phyloP scores from a whole-genome alignment of 164 flowering plant species.

The Amborella trichopoda region DNA sequence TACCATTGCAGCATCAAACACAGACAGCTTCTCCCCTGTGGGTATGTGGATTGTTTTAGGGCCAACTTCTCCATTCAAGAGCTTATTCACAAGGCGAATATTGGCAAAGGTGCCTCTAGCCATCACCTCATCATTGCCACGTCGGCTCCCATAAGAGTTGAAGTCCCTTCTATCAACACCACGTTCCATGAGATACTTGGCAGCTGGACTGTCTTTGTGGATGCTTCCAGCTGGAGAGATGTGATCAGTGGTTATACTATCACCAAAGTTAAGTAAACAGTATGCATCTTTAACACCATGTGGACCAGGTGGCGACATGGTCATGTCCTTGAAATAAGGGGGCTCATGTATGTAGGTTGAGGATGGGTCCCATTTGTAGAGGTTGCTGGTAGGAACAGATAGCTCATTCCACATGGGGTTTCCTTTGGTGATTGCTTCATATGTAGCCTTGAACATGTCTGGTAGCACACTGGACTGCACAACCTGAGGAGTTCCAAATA shows the following conservation, averaged over 20 bases:
- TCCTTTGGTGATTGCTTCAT: conserved; percentile 34
- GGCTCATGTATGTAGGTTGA: conserved; percentile 45
- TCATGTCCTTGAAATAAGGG: conserved; percentile 44
- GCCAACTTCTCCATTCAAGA: conserved; percentile 63
- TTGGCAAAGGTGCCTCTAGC: conserved; percentile 76
- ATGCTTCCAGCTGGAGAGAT: conserved; percentile 76
- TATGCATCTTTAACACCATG: conserved; percentile 65
- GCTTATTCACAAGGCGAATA: conserved; percentile 59
- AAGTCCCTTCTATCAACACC: conserved; percentile 53
- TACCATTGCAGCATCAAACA: conserved; percentile 62
- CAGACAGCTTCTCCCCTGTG: conserved; percentile 53
- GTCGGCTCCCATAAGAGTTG: conserved; percentile 71
- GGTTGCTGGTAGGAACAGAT: conserved; percentile 21
- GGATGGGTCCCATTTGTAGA: conserved; percentile 32
- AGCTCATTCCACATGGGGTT: conserved; percentile 38
- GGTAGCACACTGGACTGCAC: conserved; percentile 44
- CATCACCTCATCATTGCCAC: conserved; percentile 76
- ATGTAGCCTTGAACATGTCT: conserved; percentile 37
- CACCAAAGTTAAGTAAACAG: conserved; percentile 66
- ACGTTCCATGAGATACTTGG: conserved; percentile 48
- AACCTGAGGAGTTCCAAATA: conserved; percentile 13
- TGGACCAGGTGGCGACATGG: conserved; percentile 61
- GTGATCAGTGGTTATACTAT: conserved; percentile 74
- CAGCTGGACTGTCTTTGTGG: conserved; percentile 77
- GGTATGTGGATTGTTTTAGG: conserved; percentile 64